Evolutionary conservation across 768 basidiomycete species (phyloP).

Genomic region (Holtermanniella nyarrowii): DNA sequence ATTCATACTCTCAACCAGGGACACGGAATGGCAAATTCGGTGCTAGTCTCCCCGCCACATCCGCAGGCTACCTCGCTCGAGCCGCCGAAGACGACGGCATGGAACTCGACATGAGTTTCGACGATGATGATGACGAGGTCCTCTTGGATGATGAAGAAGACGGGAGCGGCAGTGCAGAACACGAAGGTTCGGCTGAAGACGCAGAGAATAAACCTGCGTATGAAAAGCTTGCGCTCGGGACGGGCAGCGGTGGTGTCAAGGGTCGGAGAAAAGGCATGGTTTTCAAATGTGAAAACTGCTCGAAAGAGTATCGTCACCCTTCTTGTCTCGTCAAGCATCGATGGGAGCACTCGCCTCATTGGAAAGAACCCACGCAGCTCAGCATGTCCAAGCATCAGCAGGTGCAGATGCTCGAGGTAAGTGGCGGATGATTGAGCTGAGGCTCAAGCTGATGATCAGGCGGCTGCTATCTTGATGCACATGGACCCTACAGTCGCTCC

Average conservation of each 20-base stretch:
- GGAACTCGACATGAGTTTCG: constrained; percentile 37
- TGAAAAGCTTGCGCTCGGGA: constrained; percentile 32
- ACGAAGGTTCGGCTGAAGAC: constrained; percentile 27
- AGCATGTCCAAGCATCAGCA: constrained; percentile 93
- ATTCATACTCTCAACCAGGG: neutral
- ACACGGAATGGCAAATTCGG: neutral
- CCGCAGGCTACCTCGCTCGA: neutral
- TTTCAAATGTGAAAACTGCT: constrained; percentile 87
- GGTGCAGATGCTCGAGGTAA: constrained; percentile 85
- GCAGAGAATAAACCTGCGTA: constrained; percentile 16
- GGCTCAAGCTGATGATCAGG: constrained; percentile 44
- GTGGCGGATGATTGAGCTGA: constrained; percentile 15
- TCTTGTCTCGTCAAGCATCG: constrained; percentile 94
- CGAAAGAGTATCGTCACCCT: constrained; percentile 66
- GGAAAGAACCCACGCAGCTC: constrained; percentile 84
- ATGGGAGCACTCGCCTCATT: constrained; percentile 95
- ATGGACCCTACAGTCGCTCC: constrained; percentile 53
- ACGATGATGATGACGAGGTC: constrained; percentile 15
- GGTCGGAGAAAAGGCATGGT: constrained; percentile 70
- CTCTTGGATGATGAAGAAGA: constrained; percentile 10
- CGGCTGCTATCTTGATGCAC: constrained; percentile 88
- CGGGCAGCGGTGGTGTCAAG: constrained; percentile 39
- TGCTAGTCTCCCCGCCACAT: neutral
- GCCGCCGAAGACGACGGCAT: constrained; percentile 22
- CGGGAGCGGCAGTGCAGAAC: constrained; percentile 24